Evolutionary conservation across 2,329 filamentous ascomycete species (phyloP).

Genomic region (Stagonosporopsis tanaceti): DNA sequence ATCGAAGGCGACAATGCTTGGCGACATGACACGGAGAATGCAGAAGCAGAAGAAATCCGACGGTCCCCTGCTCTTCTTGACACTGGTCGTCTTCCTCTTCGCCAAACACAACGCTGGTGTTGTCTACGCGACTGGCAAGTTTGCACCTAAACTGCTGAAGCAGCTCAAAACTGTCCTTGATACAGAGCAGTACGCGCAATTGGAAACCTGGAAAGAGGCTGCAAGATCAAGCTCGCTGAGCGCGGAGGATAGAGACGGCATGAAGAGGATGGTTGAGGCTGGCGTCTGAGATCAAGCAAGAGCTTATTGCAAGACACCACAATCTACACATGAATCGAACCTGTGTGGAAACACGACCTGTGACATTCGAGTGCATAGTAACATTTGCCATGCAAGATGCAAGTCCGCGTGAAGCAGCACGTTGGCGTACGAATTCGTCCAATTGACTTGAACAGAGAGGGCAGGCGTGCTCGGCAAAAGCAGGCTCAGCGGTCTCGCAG

Average conservation of each 20-base stretch:
- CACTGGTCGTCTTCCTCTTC: constrained; percentile 44
- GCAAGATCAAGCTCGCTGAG: constrained; percentile 45
- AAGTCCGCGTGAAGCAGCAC: neutral
- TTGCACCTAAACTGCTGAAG: constrained; percentile 51
- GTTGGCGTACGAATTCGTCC: neutral
- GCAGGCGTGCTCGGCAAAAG: constrained; percentile 13
- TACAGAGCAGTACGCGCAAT: constrained; percentile 35
- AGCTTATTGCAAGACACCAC: neutral
- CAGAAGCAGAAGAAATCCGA: constrained; percentile 46
- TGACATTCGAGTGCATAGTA: neutral
- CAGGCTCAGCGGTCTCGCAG: constrained; percentile 6
- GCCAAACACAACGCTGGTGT: constrained; percentile 43
- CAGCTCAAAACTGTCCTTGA: constrained; percentile 37
- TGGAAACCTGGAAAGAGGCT: constrained; percentile 50
- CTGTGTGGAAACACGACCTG: no score
- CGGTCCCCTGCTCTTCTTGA: constrained; percentile 49
- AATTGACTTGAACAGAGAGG: constrained; percentile 13
- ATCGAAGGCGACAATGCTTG: constrained; percentile 37
- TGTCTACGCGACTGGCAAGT: constrained; percentile 53
- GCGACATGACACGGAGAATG: constrained; percentile 46
- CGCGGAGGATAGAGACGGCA: constrained; percentile 42
- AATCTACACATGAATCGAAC: neutral
- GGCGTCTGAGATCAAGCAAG: constrained; percentile 1
- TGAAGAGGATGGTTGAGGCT: constrained; percentile 42
- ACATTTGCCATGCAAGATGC: neutral